phyloP scores from a whole-genome alignment of 257 asterid genomes.

The Solanum megistacrolobum region DNA sequence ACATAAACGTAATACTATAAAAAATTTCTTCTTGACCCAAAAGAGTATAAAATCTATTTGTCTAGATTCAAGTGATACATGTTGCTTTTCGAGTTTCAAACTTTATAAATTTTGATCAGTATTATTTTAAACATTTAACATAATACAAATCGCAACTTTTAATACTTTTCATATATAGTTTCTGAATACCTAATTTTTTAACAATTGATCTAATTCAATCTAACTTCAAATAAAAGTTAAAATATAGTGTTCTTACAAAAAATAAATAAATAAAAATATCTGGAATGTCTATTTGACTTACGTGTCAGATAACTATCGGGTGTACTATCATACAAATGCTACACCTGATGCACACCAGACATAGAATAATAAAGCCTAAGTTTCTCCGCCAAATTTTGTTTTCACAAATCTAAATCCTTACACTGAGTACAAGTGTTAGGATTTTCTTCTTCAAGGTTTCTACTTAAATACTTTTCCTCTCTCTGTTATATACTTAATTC shows the following conservation, averaged over 20 bases:
- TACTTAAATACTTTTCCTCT: not conserved
- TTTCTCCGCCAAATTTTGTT: not conserved
- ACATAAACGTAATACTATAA: not conserved
- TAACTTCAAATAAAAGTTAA: too few species aligned
- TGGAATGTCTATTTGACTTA: not conserved
- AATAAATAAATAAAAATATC: too few species aligned
- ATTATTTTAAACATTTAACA: not conserved
- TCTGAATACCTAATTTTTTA: too few species aligned
- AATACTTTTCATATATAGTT: not conserved
- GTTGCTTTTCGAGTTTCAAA: not conserved
- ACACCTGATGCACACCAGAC: not conserved
- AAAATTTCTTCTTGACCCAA: not conserved
- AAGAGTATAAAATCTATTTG: not conserved
- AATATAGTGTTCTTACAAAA: too few species aligned
- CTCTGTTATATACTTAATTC: not conserved
- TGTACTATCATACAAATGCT: not conserved
- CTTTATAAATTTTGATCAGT: too few species aligned
- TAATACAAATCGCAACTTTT: not conserved
- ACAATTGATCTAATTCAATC: not conserved
- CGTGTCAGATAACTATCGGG: not conserved
- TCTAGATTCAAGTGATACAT: not conserved
- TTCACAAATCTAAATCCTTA: not conserved
- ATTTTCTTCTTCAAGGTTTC: not conserved
- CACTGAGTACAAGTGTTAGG: conserved; percentile 1
- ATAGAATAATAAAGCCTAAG: not conserved